These are phyloP conservation scores for Skeletonema potamos DNA, from an alignment of 108 stramenopile species.

Conservation along the genomic window DNA sequence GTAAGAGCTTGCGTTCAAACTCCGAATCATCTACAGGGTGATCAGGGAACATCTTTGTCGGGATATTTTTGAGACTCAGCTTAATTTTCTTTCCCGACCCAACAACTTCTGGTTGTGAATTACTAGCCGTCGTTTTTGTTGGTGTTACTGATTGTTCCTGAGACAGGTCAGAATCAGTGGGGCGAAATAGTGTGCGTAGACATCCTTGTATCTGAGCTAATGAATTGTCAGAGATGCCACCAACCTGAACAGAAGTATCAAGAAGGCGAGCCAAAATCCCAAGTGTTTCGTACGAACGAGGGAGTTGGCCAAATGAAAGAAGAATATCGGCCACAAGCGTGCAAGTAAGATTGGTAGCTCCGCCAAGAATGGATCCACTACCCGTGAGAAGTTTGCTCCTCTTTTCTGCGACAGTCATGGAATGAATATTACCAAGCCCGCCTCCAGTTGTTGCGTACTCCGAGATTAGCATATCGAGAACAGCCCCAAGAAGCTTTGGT, in stretches of 20 bases:
- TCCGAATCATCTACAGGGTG: conserved; percentile 34
- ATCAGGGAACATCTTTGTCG: conserved; percentile 32
- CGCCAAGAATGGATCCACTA: conserved; percentile 44
- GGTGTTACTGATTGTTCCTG: conserved; percentile 4
- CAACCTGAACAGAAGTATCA: conserved; percentile 71
- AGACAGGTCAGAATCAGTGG: conserved; percentile 39
- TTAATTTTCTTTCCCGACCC: conserved; percentile 27
- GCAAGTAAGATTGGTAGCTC: conserved; percentile 68
- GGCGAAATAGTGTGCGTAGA: conserved; percentile 60
- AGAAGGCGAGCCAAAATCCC: conserved; percentile 64
- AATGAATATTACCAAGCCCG: conserved; percentile 10
- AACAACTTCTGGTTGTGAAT: not conserved
- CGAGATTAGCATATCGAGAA: conserved; percentile 79
- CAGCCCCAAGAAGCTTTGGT: conserved; percentile 70
- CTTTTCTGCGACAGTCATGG: conserved; percentile 8
- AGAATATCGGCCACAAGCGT: conserved; percentile 79
- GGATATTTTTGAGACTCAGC: conserved; percentile 31
- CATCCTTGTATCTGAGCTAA: conserved; percentile 67
- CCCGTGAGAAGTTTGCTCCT: conserved; percentile 4
- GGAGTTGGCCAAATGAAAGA: conserved; percentile 71
- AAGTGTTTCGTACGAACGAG: conserved; percentile 68
- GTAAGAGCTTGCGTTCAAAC: conserved; percentile 65
- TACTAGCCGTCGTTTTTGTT: conserved; percentile 16
- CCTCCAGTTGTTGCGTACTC: conserved; percentile 55
- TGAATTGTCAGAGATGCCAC: conserved; percentile 62